Percentiles rank a stretch among this genome's conserved stretches.
phyloP scores from a whole-genome alignment of 257 asterid genomes.

The Jacaranda copaia region DNA sequence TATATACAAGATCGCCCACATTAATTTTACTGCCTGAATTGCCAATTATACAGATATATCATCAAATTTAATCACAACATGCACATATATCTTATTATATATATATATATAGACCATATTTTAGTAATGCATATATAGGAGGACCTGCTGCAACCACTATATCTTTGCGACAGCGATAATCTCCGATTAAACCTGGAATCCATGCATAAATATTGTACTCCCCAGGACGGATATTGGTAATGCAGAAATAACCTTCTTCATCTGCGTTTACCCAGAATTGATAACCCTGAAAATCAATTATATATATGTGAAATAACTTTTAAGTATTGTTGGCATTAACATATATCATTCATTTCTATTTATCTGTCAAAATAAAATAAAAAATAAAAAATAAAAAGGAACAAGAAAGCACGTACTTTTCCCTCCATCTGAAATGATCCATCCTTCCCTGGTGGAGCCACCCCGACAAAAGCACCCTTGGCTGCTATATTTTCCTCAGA shows the following conservation, averaged over 20 bases:
- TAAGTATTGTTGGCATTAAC: not conserved
- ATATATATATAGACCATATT: not conserved
- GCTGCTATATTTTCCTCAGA: constrained; percentile 19
- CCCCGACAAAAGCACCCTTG: constrained; percentile 57
- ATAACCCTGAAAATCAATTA: constrained; percentile 54
- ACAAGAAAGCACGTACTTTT: constrained; percentile 48
- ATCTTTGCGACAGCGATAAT: constrained; percentile 50
- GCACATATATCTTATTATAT: too few relatives aligned
- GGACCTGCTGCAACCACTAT: constrained; percentile 61
- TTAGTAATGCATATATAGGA: not conserved
- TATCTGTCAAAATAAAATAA: too few relatives aligned
- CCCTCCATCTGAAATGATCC: constrained; percentile 87
- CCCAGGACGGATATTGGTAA: constrained; percentile 60
- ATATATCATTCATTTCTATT: too few relatives aligned
- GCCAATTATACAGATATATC: not conserved
- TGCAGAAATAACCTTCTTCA: constrained; percentile 56
- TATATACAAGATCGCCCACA: constrained; percentile 57
- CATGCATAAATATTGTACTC: constrained; percentile 70
- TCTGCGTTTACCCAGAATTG: constrained; percentile 76
- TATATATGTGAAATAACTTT: too few relatives aligned
- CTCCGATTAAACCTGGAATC: constrained; percentile 75
- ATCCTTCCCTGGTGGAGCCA: constrained; percentile 67
- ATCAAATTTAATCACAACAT: too few relatives aligned
- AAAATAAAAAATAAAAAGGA: not conserved
- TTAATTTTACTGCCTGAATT: constrained; percentile 56